Percentiles rank a stretch among this genome's conserved stretches.
phyloP scores from a whole-genome alignment of 1,139 yeast genomes.

The Diutina sp. region DNA sequence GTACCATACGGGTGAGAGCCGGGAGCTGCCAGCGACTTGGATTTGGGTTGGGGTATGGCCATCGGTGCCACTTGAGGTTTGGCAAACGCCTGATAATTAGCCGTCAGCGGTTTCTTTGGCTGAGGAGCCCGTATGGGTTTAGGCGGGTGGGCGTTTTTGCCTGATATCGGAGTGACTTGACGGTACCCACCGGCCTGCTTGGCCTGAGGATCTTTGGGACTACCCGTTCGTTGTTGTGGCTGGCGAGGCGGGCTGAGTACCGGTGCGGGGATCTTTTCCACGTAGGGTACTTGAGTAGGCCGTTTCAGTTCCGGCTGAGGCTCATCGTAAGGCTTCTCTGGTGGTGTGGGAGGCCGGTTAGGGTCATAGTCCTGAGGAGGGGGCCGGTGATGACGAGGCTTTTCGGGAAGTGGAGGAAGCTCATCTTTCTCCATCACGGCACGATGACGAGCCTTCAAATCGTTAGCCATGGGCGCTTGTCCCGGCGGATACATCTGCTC shows the following conservation, averaged over 20 bases:
- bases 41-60: slow-evolving; percentile 4
- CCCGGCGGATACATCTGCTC: neutral
- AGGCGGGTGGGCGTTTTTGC: neutral
- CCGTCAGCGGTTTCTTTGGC: slow-evolving; percentile 4
- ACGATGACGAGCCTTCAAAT: neutral
- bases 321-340: neutral
- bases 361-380: neutral
- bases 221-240: slow-evolving; percentile 4
- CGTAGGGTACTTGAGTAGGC: slow-evolving; percentile 8
- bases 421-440: neutral
- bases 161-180: neutral
- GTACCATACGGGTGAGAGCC: slow-evolving; percentile 6
- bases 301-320: slow-evolving; percentile 4
- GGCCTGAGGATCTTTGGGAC: neutral
- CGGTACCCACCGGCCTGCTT: neutral
- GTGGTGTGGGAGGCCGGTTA: neutral
- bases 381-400: neutral
- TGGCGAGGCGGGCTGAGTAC: slow-evolving; percentile 4
- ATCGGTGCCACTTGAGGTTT: slow-evolving; percentile 4
- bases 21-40: slow-evolving; percentile 5
- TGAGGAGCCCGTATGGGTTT: neutral
- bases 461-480: neutral
- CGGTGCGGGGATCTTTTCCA: slow-evolving; percentile 4
- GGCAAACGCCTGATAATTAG: slow-evolving; percentile 5
- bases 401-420: slow-evolving; percentile 3